These are phyloP conservation scores for Cocos nucifera DNA, from an alignment of 176 grass and related monocot genomes.

Conservation along the genomic window DNA sequence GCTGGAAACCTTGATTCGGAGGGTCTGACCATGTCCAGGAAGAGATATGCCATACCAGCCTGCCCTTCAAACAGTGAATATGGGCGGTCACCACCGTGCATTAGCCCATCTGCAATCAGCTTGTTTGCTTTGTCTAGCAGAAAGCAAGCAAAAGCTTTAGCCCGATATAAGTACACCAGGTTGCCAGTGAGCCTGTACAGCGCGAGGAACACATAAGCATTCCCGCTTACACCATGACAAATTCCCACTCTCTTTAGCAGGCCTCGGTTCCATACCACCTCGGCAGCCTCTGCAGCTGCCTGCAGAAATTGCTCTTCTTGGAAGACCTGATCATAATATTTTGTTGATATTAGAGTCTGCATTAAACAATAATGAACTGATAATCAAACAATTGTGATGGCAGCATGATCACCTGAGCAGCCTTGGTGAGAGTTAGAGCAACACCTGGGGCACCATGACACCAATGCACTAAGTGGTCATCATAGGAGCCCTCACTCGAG, in stretches of 20 bases:
- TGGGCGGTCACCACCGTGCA: slow-evolving; percentile 22
- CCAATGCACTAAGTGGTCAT: slow-evolving; percentile 32
- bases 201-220: slow-evolving; percentile 30
- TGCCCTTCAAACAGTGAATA: slow-evolving; percentile 34
- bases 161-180: slow-evolving; percentile 19
- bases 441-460: slow-evolving; percentile 35
- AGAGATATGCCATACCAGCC: slow-evolving; percentile 30
- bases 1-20: slow-evolving; percentile 31
- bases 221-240: slow-evolving; percentile 34
- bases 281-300: slow-evolving; percentile 16
- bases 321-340: slow-evolving; percentile 4
- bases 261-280: slow-evolving; percentile 26
- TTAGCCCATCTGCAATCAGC: slow-evolving; percentile 18
- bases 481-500: slow-evolving; percentile 18
- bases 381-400: no score
- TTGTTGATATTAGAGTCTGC: no score
- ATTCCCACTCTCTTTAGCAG: slow-evolving; percentile 28
- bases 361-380: no score
- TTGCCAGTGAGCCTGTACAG: slow-evolving; percentile 28
- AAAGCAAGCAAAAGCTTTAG: slow-evolving; percentile 27
- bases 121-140: slow-evolving; percentile 27
- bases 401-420: slow-evolving; percentile 22
- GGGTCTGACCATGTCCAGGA: slow-evolving; percentile 28
- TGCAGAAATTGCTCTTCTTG: slow-evolving; percentile 19
- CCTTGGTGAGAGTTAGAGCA: slow-evolving; percentile 33